Conservation (phyloP, 2,329 filamentous ascomycete species). For the Botryotinia globosa region DNA sequence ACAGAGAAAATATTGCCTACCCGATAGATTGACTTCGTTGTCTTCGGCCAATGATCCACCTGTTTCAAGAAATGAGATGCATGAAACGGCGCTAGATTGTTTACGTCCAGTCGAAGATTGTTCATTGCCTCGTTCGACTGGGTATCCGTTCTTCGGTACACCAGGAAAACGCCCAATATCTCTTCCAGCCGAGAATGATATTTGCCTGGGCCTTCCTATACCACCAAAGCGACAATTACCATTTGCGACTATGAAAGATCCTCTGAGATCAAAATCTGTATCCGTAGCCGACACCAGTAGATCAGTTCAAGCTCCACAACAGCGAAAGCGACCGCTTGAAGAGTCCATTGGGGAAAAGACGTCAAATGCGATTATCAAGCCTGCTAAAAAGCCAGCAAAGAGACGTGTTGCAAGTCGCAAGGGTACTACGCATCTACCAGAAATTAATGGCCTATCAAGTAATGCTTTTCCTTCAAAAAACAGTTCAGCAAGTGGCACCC, state of each 20-base stretch:
- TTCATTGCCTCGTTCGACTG: slow-evolving; percentile 10
- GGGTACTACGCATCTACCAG: background rate
- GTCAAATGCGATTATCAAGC: background rate
- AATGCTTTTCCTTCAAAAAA: background rate
- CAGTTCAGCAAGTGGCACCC: background rate
- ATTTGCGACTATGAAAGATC: slow-evolving; percentile 26
- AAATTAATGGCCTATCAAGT: background rate
- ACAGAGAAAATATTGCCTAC: background rate
- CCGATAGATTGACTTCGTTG: background rate
- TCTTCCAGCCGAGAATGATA: slow-evolving; percentile 16
- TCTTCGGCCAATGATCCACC: background rate
- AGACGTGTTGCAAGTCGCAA: slow-evolving; percentile 8
- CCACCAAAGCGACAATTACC: slow-evolving; percentile 35
- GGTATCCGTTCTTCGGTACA: background rate
- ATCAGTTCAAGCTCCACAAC: background rate
- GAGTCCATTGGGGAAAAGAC: background rate
- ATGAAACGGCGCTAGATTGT: background rate
- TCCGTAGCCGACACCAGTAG: background rate
- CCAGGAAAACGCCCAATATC: slow-evolving; percentile 10
- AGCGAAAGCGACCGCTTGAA: slow-evolving; percentile 5
- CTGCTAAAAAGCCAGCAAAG: background rate
- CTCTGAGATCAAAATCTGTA: background rate
- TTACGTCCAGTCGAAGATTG: background rate
- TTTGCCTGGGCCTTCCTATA: slow-evolving; percentile 22
- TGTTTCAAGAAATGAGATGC: background rate